Percentiles rank a stretch among this genome's conserved stretches.
Evolutionary conservation across 805 yeast species (phyloP).

Genomic region (Metschnikowia henanensis): DNA sequence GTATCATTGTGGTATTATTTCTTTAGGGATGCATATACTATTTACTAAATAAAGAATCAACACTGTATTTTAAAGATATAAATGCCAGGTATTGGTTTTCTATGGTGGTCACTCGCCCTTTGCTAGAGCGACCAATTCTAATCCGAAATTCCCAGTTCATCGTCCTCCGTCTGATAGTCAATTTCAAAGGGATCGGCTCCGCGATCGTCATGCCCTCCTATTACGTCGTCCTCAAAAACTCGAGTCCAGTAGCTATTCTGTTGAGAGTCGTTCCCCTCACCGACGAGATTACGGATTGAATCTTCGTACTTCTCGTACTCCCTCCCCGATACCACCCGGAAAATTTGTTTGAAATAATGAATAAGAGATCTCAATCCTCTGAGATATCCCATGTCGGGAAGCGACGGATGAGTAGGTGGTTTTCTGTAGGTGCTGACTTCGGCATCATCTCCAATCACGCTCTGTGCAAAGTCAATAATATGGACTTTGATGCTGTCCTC

Average conservation of each 20-base stretch:
- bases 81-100: no score
- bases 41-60: slow-evolving; percentile 23
- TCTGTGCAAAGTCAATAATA: slow-evolving; percentile 94
- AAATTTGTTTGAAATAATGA: slow-evolving; percentile 64
- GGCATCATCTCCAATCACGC: slow-evolving; percentile 61
- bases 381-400: slow-evolving; percentile 80
- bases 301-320: slow-evolving; percentile 17
- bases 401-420: slow-evolving; percentile 68
- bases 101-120: no score
- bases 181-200: slow-evolving; percentile 15
- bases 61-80: slow-evolving; percentile 15
- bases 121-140: no score
- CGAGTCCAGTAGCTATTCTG: slow-evolving; percentile 13
- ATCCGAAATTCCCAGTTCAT: slow-evolving; percentile 19
- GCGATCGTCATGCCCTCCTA: slow-evolving; percentile 1
- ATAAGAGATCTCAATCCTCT: slow-evolving; percentile 76
- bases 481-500: slow-evolving; percentile 46
- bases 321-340: slow-evolving; percentile 48
- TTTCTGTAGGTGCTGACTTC: slow-evolving; percentile 36
- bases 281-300: slow-evolving; percentile 13
- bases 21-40: slow-evolving; percentile 25
- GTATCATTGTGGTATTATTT: slow-evolving; percentile 21
- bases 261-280: neutral
- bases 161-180: slow-evolving; percentile 9
- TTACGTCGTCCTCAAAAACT: slow-evolving; percentile 13